Base-by-base conservation (phyloP, 345 rosid species). In the Boechera divaricarpa region DNA sequence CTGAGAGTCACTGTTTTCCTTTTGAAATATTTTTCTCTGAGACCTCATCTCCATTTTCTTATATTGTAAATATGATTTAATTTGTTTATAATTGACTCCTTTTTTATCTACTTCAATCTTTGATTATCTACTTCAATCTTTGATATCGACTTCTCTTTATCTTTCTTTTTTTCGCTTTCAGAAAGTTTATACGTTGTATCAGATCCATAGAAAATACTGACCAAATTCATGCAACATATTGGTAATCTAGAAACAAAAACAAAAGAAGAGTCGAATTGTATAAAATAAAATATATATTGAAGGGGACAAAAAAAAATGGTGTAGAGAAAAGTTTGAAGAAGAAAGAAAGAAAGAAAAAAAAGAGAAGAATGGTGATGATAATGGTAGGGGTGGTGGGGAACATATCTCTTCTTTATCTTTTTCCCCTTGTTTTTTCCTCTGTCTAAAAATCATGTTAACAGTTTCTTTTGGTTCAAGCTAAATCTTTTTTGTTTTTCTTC, bases 361-460 rank as follows among this genome's bases (percentile, higher is more conserved):
- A 57, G 66, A 63, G 77, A 77, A 62, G 47, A 65, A 71, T 49
- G 72, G 67, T 77, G 72, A 77, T 77, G 77, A 59, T 65, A 65
- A 39, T 71, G 77, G 81, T 71, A 77, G 77, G 72, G 62, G 21
- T 64, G 61, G 68, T 72, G 77, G 81, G 81, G 81, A 72, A 78
- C 81, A 78, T 66, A 78, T 72, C 68, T 72, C 63, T 58, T 59
- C 77, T 78, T 72, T 72, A 57, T 58, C 72, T 41, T 72, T 57
- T 48, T 49, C 32, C 67, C 44, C 6, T 61, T n/a, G n/a, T 35
- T 61, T 45, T 38, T 72, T 38, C 48, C n/a, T 74, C 49, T 63
- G 12, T 63, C 28, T 49, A 26, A 21, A 24, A 53, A 54, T 56
- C 35, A 55, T 63, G 45, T 58, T 48, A 41, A 51, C 56, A 66